Evolutionary conservation across 108 stramenopile genomes (phyloP).

Genomic region (Pseudonitzschia multiseries): DNA sequence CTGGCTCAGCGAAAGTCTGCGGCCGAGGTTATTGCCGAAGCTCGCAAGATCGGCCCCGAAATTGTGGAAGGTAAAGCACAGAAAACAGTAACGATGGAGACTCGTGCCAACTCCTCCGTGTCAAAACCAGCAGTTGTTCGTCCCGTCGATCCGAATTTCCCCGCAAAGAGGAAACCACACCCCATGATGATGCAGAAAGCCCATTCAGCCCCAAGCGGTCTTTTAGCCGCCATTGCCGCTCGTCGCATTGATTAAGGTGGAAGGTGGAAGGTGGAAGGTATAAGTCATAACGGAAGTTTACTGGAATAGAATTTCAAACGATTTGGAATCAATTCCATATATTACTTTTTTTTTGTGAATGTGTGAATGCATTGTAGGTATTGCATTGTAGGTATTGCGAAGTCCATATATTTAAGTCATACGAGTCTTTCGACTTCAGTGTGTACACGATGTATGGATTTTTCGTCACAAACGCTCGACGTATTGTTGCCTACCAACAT

Average conservation of each 20-base stretch:
- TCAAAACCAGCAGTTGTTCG: neutral
- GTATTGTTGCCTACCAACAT: too few relatives aligned
- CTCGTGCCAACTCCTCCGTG: neutral
- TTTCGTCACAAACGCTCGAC: too few relatives aligned
- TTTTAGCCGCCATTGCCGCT: slow-evolving; percentile 27
- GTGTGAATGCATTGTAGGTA: too few relatives aligned
- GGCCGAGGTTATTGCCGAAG: slow-evolving; percentile 1
- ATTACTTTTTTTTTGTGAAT: too few relatives aligned
- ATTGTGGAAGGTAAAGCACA: neutral
- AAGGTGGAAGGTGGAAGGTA: neutral
- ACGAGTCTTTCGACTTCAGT: too few relatives aligned
- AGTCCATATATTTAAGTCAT: too few relatives aligned
- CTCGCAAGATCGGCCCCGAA: neutral
- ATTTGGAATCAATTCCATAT: too few relatives aligned
- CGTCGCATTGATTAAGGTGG: slow-evolving; percentile 6
- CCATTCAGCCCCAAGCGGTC: slow-evolving; percentile 3
- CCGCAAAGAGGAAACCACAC: neutral
- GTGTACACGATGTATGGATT: too few relatives aligned
- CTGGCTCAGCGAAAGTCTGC: neutral
- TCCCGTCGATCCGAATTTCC: neutral
- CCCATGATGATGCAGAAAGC: neutral
- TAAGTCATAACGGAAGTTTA: too few relatives aligned
- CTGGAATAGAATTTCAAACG: too few relatives aligned
- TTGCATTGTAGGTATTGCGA: too few relatives aligned
- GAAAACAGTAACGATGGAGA: neutral